Conservation (phyloP, 441 rosid genomes). For the Brassica hybrid region DNA sequence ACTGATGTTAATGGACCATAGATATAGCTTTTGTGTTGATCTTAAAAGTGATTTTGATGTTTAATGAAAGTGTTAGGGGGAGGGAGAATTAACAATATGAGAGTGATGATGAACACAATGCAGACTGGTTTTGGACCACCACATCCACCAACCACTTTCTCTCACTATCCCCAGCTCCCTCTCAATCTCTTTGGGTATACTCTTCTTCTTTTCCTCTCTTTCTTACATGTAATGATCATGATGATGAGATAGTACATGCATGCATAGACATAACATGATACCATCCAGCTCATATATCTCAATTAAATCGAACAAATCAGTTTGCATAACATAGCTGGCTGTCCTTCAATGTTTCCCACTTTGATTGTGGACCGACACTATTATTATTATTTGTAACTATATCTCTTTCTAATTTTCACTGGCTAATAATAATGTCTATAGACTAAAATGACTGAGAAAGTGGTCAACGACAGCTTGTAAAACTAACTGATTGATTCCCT, state of each 20-base stretch:
- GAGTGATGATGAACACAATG: conserved; percentile 65
- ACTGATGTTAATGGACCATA: conserved; percentile 13
- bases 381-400: conserved; percentile 2
- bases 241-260: conserved; percentile 27
- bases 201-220: neutral
- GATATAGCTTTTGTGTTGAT: conserved; percentile 19
- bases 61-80: conserved; percentile 33
- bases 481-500: conserved; percentile 39
- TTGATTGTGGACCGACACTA: conserved; percentile 40
- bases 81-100: conserved; percentile 60
- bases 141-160: conserved; percentile 71
- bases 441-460: conserved; percentile 33
- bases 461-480: conserved; percentile 47
- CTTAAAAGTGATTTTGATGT: conserved; percentile 16
- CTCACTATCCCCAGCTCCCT: conserved; percentile 90
- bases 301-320: conserved; percentile 13
- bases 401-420: conserved; percentile 7
- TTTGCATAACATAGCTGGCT: conserved; percentile 39
- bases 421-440: neutral
- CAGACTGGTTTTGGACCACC: conserved; percentile 76
- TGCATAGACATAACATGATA: conserved; percentile 34
- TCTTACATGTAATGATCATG: conserved; percentile 17
- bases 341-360: conserved; percentile 34
- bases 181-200: conserved; percentile 72
- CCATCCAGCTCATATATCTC: conserved; percentile 34